These are phyloP conservation scores for Sparassis latifolia DNA, from an alignment of 1,284 basidiomycete genomes.

Conservation along the genomic window DNA sequence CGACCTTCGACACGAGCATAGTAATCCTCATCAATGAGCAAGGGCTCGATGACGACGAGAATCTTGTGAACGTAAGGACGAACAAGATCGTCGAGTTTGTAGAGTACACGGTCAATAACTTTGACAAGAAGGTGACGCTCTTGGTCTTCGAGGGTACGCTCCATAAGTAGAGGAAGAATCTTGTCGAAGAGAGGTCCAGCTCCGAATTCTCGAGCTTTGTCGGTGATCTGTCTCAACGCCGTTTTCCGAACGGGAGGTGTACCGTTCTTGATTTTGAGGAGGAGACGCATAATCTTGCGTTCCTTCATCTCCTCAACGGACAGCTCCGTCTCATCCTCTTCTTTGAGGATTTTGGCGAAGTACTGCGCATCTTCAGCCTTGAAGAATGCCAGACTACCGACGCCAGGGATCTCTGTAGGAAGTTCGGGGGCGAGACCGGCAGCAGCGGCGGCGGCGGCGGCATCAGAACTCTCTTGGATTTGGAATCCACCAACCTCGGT, in stretches of 20 bases:
- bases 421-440: conserved; percentile 90
- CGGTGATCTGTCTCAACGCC: conserved; percentile 97
- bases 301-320: conserved; percentile 99
- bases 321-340: conserved; percentile 93
- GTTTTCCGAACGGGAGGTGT: conserved; percentile 98
- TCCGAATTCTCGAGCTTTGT: conserved; percentile 98
- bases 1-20: conserved; percentile 99
- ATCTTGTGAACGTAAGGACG: conserved; percentile 99
- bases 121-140: conserved; percentile 98
- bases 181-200: conserved; percentile 99
- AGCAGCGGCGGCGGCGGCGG: conserved; percentile 79
- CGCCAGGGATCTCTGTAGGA: conserved; percentile 98
- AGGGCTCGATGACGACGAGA: conserved; percentile 97
- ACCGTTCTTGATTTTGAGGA: conserved; percentile 99
- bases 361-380: conserved; percentile 98
- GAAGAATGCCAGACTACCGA: conserved; percentile 96
- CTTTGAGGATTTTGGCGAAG: conserved; percentile 93
- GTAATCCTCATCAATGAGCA: conserved; percentile 99
- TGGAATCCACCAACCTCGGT: conserved; percentile 85
- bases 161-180: conserved; percentile 97
- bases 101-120: conserved; percentile 97
- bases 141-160: conserved; percentile 97
- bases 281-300: conserved; percentile 98
- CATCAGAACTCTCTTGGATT: conserved; percentile 91
- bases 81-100: conserved; percentile 98